phyloP scores from a whole-genome alignment of 2,329 filamentous ascomycete genomes.

The Aspergillus bombycis region DNA sequence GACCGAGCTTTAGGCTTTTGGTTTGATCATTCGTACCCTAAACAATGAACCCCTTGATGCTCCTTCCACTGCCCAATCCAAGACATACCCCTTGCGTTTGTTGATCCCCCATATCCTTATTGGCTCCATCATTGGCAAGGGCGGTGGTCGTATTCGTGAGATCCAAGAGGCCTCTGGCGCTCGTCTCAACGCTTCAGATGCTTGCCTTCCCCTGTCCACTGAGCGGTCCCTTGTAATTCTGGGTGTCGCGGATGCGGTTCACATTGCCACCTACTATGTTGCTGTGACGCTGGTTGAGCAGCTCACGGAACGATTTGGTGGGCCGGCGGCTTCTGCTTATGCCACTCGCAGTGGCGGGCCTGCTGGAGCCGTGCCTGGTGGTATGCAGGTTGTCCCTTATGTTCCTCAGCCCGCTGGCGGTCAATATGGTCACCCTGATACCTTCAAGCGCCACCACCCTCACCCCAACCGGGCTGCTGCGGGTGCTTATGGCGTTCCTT shows the following conservation, averaged over 20 bases:
- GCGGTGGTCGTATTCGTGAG: constrained; percentile 91
- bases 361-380: constrained; percentile 89
- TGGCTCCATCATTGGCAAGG: constrained; percentile 98
- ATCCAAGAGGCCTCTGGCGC: constrained; percentile 98
- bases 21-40: constrained; percentile 94
- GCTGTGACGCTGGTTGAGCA: constrained; percentile 98
- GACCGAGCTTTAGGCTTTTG: constrained; percentile 71
- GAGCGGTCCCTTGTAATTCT: constrained; percentile 98
- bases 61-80: constrained; percentile 88
- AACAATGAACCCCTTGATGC: constrained; percentile 94
- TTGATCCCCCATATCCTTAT: constrained; percentile 97
- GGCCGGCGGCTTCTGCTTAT: constrained; percentile 95
- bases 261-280: constrained; percentile 98
- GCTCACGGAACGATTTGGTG: constrained; percentile 93
- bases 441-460: constrained; percentile 74
- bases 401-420: constrained; percentile 90
- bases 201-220: constrained; percentile 89
- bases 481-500: constrained; percentile 70
- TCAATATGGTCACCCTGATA: constrained; percentile 88
- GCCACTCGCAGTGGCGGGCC: constrained; percentile 92
- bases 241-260: constrained; percentile 95
- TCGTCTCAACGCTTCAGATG: constrained; percentile 93
- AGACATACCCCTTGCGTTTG: constrained; percentile 94
- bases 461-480: constrained; percentile 76
- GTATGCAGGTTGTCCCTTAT: constrained; percentile 99